A percentile compares a stretch with the other conserved stretches of the same genome.
Conservation (phyloP, 129 eudicot species). For the Artemisia argyi region DNA sequence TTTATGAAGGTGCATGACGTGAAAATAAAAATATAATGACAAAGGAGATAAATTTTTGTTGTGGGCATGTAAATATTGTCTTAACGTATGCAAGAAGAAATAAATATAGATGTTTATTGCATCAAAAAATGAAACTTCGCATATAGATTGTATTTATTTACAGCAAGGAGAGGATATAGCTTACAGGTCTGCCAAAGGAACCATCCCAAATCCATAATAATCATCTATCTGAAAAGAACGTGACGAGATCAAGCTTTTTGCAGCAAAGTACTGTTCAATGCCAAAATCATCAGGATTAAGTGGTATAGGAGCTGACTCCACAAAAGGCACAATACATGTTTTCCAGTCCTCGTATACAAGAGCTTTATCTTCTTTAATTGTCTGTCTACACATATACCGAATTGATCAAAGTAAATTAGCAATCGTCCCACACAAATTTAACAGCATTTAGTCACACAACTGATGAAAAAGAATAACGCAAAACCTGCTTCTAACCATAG, state of each 20-base stretch:
- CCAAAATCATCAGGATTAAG: slow-evolving; percentile 59
- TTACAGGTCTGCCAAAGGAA: slow-evolving; percentile 96
- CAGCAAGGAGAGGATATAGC: slow-evolving; percentile 29
- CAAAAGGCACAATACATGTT: slow-evolving; percentile 70
- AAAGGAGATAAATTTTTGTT: neutral
- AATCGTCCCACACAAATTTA: neutral
- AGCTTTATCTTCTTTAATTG: slow-evolving; percentile 81
- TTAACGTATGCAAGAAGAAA: neutral
- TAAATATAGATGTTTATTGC: neutral
- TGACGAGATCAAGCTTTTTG: slow-evolving; percentile 87
- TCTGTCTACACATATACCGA: slow-evolving; percentile 57
- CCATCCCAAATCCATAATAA: slow-evolving; percentile 89
- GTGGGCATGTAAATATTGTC: neutral
- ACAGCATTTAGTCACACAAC: too few species aligned
- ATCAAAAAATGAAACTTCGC: neutral
- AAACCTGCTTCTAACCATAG: too few species aligned
- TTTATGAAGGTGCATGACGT: neutral
- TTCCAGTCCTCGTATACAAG: slow-evolving; percentile 79
- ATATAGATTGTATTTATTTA: neutral
- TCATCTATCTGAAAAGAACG: slow-evolving; percentile 88
- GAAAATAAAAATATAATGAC: neutral
- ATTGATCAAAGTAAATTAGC: slow-evolving; percentile 8
- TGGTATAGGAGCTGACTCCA: slow-evolving; percentile 43
- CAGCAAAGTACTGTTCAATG: slow-evolving; percentile 73
- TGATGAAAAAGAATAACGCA: too few species aligned